phyloP scores from a whole-genome alignment of 179 eudicot species.

The Beta corolliflora region DNA sequence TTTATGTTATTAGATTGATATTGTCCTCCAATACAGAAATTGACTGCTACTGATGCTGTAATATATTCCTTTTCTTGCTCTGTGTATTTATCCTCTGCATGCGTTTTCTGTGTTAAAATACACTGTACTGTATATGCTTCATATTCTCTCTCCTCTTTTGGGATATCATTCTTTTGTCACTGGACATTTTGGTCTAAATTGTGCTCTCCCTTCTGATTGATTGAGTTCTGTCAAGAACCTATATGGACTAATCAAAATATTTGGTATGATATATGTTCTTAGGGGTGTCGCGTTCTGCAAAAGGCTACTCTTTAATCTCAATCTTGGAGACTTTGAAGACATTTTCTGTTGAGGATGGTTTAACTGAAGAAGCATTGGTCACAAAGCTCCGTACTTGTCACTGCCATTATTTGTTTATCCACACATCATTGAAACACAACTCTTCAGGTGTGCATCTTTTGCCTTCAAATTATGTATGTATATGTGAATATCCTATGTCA shows the following conservation, averaged over 20 bases:
- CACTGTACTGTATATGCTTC: neutral
- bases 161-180: neutral
- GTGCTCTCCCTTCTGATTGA: neutral
- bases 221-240: neutral
- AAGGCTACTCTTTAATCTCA: constrained; percentile 80
- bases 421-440: constrained; percentile 73
- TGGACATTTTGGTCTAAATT: neutral
- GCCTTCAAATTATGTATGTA: neutral
- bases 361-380: constrained; percentile 97
- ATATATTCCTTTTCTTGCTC: neutral
- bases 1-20: neutral
- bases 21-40: neutral
- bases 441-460: constrained; percentile 66
- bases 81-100: neutral
- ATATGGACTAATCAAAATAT: constrained; percentile 1
- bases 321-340: constrained; percentile 95
- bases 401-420: constrained; percentile 91
- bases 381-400: constrained; percentile 95
- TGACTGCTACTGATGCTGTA: constrained; percentile 8
- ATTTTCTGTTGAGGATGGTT: constrained; percentile 81
- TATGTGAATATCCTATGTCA: constrained; percentile 1
- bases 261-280: constrained; percentile 1
- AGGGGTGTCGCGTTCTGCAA: constrained; percentile 97
- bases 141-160: neutral
- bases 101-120: neutral